Percentiles rank a stretch among this genome's conserved stretches.
Conservation (phyloP, 31 red algal genomes). For the Porphyra umbilicalis region DNA sequence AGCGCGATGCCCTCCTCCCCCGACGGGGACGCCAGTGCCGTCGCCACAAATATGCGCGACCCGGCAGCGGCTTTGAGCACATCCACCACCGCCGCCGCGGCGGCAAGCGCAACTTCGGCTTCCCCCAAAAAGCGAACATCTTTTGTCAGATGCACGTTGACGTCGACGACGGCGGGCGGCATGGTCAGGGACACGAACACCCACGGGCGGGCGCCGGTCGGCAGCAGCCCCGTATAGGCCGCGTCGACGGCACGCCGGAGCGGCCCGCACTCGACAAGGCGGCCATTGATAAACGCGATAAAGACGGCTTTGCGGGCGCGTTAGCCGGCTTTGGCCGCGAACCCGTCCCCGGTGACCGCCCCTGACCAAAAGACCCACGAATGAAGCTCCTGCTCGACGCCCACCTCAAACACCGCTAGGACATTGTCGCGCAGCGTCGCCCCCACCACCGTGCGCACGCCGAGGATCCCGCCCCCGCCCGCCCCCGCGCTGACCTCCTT, state of each 20-base stretch:
- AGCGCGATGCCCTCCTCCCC: neutral
- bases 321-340: slow-evolving; percentile 43
- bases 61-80: slow-evolving; percentile 30
- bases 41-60: slow-evolving; percentile 60
- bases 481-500: slow-evolving; percentile 21
- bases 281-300: slow-evolving; percentile 89
- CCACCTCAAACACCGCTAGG: slow-evolving; percentile 53
- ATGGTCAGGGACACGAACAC: slow-evolving; percentile 68
- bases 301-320: slow-evolving; percentile 55
- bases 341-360: slow-evolving; percentile 9
- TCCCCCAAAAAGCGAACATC: slow-evolving; percentile 90
- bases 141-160: slow-evolving; percentile 91
- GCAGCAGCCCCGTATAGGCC: slow-evolving; percentile 36
- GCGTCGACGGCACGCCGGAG: slow-evolving; percentile 55
- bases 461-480: slow-evolving; percentile 9
- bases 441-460: slow-evolving; percentile 32
- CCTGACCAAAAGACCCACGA: slow-evolving; percentile 13
- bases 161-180: slow-evolving; percentile 58
- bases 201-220: slow-evolving; percentile 74
- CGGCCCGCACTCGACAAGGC: slow-evolving; percentile 67
- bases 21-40: slow-evolving; percentile 8
- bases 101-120: slow-evolving; percentile 19
- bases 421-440: slow-evolving; percentile 50
- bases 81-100: slow-evolving; percentile 16
- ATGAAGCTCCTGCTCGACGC: slow-evolving; percentile 46